Percentiles rank a stretch among this genome's conserved stretches.
phyloP scores from a whole-genome alignment of 768 basidiomycete species.

The Lentinula aciculospora region DNA sequence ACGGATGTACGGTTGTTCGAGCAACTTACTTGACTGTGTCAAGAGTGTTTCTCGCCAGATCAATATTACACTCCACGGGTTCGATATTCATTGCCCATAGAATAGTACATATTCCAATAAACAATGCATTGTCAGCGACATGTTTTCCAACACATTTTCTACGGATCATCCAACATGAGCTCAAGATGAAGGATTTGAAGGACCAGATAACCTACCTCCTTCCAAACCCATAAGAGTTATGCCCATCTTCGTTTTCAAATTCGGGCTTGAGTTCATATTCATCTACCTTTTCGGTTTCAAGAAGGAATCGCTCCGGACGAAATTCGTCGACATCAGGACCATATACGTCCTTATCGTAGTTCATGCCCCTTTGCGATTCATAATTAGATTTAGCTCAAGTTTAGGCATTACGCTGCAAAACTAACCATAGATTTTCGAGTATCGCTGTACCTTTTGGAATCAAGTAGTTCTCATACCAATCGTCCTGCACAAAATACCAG shows the following conservation, averaged over 20 bases:
- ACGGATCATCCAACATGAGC: not conserved
- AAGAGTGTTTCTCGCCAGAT: not conserved
- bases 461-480: constrained; percentile 20
- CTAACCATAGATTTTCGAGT: not conserved
- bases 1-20: not conserved
- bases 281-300: constrained; percentile 7
- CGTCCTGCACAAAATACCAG: constrained; percentile 8
- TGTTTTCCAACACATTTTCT: constrained; percentile 23
- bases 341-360: constrained; percentile 16
- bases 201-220: constrained; percentile 7
- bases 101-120: constrained; percentile 14
- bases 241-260: constrained; percentile 19
- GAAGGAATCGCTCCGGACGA: constrained; percentile 16
- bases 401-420: not conserved
- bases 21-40: not conserved
- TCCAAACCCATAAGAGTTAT: constrained; percentile 20
- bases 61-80: not conserved
- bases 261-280: constrained; percentile 9
- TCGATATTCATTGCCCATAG: constrained; percentile 2
- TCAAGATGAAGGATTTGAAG: not conserved
- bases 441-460: constrained; percentile 20
- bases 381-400: not conserved
- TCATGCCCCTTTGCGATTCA: constrained; percentile 11
- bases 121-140: constrained; percentile 25
- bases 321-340: constrained; percentile 15